Evolutionary conservation across 2,329 filamentous ascomycete species (phyloP).

Genomic region (Ophiostoma populinum): DNA sequence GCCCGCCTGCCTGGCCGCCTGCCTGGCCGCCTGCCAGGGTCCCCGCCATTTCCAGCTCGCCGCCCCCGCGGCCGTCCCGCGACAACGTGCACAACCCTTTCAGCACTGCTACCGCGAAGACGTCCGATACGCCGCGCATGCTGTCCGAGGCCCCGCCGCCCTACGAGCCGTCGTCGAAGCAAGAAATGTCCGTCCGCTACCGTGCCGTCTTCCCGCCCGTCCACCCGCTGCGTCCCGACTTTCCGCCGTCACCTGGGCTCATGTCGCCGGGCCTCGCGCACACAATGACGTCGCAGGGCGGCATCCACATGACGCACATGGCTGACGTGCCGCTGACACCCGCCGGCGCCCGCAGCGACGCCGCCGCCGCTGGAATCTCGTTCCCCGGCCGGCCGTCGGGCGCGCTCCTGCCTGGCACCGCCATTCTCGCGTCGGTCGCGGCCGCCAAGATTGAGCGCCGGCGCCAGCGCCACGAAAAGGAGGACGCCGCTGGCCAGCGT

Average conservation of each 20-base stretch:
- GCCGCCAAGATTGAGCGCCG: slow-evolving; percentile 29
- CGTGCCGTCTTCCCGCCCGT: slow-evolving; percentile 40
- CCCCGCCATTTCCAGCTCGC: too few relatives aligned
- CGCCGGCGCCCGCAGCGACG: slow-evolving; percentile 13
- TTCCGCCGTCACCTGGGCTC: slow-evolving; percentile 41
- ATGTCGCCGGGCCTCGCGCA: slow-evolving; percentile 44
- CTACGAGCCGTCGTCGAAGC: slow-evolving; percentile 31
- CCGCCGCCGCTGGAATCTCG: slow-evolving; percentile 11
- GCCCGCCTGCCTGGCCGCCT: too few relatives aligned
- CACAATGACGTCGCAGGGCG: slow-evolving; percentile 45
- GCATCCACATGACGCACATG: slow-evolving; percentile 43
- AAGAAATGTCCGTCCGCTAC: slow-evolving; percentile 28
- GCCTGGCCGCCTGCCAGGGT: too few relatives aligned
- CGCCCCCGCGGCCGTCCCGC: too few relatives aligned
- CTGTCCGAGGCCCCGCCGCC: slow-evolving; percentile 29
- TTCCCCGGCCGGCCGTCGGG: slow-evolving; percentile 28
- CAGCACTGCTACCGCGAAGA: too few relatives aligned
- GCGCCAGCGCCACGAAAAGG: slow-evolving; percentile 43
- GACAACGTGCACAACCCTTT: too few relatives aligned
- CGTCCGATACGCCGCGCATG: slow-evolving; percentile 16
- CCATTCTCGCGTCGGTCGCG: slow-evolving; percentile 20
- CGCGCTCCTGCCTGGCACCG: slow-evolving; percentile 22
- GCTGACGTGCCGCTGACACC: slow-evolving; percentile 39
- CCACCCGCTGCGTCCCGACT: slow-evolving; percentile 27
- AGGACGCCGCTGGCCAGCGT: slow-evolving; percentile 41